Evolutionary conservation across 164 flowering plant species (phyloP).

Genomic region (Aristolochia fimbriata): DNA sequence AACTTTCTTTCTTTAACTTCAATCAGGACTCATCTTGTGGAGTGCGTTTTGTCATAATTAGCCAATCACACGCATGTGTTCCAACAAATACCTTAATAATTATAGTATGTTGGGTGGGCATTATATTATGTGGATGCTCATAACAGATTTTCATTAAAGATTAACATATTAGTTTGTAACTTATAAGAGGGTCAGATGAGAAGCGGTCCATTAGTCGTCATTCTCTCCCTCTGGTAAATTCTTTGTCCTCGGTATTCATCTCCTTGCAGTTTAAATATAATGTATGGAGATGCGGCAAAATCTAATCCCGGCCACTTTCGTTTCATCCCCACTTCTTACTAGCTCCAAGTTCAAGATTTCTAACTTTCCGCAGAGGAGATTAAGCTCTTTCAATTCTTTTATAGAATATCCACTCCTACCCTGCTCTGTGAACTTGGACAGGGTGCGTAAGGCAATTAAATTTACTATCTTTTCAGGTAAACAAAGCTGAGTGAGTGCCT

Average conservation of each 20-base stretch:
- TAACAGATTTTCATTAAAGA: too few relatives aligned
- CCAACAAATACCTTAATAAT: too few relatives aligned
- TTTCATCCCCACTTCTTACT: slow-evolving; percentile 3
- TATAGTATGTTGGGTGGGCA: too few relatives aligned
- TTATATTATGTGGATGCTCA: too few relatives aligned
- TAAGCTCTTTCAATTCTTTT: slow-evolving; percentile 4
- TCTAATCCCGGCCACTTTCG: slow-evolving; percentile 3
- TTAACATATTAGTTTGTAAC: too few relatives aligned
- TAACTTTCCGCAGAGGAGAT: slow-evolving; percentile 3
- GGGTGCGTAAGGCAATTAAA: background rate
- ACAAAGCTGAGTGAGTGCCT: background rate
- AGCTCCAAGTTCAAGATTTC: background rate
- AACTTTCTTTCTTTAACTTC: too few relatives aligned
- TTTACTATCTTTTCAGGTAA: background rate
- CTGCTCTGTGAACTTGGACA: background rate
- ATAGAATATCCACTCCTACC: background rate
- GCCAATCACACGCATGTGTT: too few relatives aligned
- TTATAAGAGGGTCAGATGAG: too few relatives aligned
- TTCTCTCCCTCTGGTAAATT: background rate
- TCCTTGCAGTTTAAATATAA: background rate
- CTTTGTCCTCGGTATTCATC: background rate
- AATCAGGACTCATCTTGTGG: too few relatives aligned
- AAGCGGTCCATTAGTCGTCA: too few relatives aligned
- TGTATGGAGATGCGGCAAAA: background rate
- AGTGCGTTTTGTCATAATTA: too few relatives aligned